Conservation (phyloP, 345 rosid genomes). For the Syzygium aqueum region DNA sequence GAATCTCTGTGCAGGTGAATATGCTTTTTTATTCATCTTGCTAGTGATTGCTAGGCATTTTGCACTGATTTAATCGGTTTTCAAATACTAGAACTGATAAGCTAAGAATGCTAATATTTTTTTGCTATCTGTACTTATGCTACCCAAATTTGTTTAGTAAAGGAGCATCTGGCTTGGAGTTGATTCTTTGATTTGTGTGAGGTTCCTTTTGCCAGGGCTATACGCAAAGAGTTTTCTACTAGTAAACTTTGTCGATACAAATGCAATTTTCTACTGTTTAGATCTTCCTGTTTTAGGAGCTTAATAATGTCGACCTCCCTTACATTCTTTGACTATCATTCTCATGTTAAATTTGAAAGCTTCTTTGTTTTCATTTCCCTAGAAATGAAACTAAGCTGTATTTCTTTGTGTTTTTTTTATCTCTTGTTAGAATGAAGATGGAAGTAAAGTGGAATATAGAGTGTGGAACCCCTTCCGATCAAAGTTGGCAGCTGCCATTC, state of each 20-base stretch:
- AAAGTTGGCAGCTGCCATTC: constrained; percentile 91
- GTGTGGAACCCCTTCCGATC: constrained; percentile 99
- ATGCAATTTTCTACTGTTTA: not conserved
- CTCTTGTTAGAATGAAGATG: constrained; percentile 45
- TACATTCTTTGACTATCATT: not conserved
- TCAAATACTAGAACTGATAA: not conserved
- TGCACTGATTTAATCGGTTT: not conserved
- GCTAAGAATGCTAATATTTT: not conserved
- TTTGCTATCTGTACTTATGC: not conserved
- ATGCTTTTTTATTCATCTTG: not conserved
- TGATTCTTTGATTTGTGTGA: not conserved
- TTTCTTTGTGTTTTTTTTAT: not conserved
- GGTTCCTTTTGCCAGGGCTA: not conserved
- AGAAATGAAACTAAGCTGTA: not conserved
- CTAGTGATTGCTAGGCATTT: not conserved
- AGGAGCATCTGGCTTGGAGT: not conserved
- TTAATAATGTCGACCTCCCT: not conserved
- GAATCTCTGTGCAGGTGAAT: constrained; percentile 77
- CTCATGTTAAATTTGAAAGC: not conserved
- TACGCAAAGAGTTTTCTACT: not conserved
- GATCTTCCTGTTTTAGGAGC: not conserved
- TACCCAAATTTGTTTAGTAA: not conserved
- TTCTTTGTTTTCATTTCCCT: not conserved
- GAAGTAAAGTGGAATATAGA: constrained; percentile 83
- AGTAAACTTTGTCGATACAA: not conserved